phyloP scores from a whole-genome alignment of 345 rosid species.

The Acer negundo region DNA sequence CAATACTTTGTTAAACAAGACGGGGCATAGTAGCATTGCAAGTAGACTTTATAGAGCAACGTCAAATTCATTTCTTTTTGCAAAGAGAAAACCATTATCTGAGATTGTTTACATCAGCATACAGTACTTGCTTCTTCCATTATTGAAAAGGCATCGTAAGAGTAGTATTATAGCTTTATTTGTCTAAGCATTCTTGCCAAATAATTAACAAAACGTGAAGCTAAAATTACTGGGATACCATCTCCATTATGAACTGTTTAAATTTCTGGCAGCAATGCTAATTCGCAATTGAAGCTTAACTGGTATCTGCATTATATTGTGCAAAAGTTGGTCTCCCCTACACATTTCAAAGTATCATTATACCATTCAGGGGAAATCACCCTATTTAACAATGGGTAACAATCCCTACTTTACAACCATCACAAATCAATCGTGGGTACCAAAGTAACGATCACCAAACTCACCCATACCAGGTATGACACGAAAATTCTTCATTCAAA shows the following conservation, averaged over 20 bases:
- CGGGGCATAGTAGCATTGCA: too few species aligned
- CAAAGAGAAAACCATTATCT: not conserved
- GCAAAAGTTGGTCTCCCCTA: conserved; percentile 5
- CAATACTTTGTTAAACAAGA: too few species aligned
- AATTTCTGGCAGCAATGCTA: not conserved
- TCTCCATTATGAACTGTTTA: not conserved
- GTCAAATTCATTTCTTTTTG: not conserved
- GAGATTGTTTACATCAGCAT: not conserved
- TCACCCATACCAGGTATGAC: conserved; percentile 99
- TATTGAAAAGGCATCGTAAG: not conserved
- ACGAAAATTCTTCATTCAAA: conserved; percentile 82
- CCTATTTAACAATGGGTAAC: conserved; percentile 12
- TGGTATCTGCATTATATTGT: not conserved
- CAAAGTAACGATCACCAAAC: conserved; percentile 97
- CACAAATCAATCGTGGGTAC: conserved; percentile 73
- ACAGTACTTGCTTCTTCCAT: not conserved
- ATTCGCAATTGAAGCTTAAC: not conserved
- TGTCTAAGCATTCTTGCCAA: not conserved
- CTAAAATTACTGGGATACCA: not conserved
- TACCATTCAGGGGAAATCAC: not conserved
- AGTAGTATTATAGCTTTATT: not conserved
- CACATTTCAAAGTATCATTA: conserved; percentile 13
- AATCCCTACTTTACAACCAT: not conserved
- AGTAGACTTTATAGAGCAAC: not conserved
- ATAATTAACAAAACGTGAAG: not conserved